A percentile compares a stretch with the other conserved stretches of the same genome.
phyloP scores from a whole-genome alignment of 306 rosid species.

The Phaseolus lunatus region DNA sequence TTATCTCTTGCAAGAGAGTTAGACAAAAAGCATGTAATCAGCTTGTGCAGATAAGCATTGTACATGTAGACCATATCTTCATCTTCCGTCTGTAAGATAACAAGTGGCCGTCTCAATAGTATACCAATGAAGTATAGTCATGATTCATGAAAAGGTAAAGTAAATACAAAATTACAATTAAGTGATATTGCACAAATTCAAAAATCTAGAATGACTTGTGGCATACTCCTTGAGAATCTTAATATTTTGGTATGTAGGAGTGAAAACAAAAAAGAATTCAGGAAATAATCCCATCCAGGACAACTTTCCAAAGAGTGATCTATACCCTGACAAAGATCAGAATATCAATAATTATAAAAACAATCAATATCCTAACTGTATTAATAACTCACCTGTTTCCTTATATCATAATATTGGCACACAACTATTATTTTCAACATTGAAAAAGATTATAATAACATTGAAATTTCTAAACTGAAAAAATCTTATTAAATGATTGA shows the following conservation, averaged over 20 bases:
- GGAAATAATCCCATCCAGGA: neutral
- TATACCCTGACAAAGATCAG: slow-evolving; percentile 8
- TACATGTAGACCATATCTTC: slow-evolving; percentile 95
- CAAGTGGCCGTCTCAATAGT: slow-evolving; percentile 37
- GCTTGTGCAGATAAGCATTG: slow-evolving; percentile 93
- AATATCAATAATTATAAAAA: neutral
- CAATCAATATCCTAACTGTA: neutral
- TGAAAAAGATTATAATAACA: neutral
- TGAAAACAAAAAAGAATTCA: slow-evolving; percentile 8
- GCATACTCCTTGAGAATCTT: slow-evolving; percentile 15
- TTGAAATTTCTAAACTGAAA: neutral
- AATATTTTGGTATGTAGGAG: neutral
- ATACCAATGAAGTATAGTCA: slow-evolving; percentile 39
- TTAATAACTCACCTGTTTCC: too few species aligned
- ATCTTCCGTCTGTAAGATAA: slow-evolving; percentile 81
- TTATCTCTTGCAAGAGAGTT: slow-evolving; percentile 91
- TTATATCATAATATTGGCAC: neutral
- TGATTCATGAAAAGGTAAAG: slow-evolving; percentile 37
- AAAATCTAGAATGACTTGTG: neutral
- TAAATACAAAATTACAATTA: slow-evolving; percentile 25
- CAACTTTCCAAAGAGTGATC: slow-evolving; percentile 16
- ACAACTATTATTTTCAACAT: too few species aligned
- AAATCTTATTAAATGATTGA: slow-evolving; percentile 6
- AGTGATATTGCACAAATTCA: slow-evolving; percentile 25
- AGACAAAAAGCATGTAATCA: slow-evolving; percentile 87